Evolutionary conservation across 2,329 filamentous ascomycete genomes (phyloP).

Genomic region (Diaporthe ampelina): DNA sequence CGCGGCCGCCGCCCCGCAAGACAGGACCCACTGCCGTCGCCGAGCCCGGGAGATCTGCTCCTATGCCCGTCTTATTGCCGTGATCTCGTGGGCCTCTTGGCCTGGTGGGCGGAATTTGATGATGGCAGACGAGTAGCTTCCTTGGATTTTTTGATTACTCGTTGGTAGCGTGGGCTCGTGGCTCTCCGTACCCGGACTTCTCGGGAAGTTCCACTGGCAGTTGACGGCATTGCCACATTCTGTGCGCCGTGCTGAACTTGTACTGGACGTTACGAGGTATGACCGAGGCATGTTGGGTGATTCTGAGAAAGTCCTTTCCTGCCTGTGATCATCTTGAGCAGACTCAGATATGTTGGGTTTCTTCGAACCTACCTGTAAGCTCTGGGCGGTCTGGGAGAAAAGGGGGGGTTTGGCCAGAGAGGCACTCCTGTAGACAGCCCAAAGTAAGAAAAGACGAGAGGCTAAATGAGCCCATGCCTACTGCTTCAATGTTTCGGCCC

Average conservation of each 20-base stretch:
- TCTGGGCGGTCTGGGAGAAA: too few species aligned
- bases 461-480: neutral
- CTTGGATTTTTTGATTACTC: neutral
- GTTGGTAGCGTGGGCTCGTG: neutral
- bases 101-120: neutral
- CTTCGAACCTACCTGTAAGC: neutral
- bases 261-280: neutral
- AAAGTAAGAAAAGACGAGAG: neutral
- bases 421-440: too few species aligned
- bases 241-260: neutral
- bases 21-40: neutral
- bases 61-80: conserved; percentile 28
- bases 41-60: neutral
- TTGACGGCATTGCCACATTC: too few species aligned
- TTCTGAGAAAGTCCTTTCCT: neutral
- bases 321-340: neutral
- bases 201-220: neutral
- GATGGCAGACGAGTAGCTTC: neutral
- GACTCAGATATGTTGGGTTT: neutral
- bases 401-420: neutral
- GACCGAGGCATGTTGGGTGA: neutral
- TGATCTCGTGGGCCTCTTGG: neutral
- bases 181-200: neutral
- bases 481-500: too few species aligned
- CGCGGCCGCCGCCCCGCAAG: conserved; percentile 8